phyloP scores from a whole-genome alignment of 2,329 filamentous ascomycete species.

The Colletotrichum simmondsii region DNA sequence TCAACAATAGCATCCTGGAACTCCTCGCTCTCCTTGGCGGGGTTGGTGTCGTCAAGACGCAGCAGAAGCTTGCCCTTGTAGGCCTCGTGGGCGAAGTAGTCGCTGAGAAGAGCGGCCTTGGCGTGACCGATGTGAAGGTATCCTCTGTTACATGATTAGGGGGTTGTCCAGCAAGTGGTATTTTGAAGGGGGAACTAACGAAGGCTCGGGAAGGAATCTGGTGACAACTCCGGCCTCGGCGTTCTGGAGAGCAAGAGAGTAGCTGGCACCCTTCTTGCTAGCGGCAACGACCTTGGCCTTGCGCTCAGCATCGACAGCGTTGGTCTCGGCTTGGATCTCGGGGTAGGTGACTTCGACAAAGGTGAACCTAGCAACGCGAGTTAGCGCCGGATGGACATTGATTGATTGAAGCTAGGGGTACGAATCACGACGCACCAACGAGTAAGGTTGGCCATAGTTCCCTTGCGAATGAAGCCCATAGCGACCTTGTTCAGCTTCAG shows the following conservation, averaged over 20 bases:
- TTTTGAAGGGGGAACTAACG: constrained; percentile 53
- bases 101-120: constrained; percentile 92
- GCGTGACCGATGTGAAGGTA: constrained; percentile 95
- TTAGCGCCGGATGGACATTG: neutral
- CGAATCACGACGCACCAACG: constrained; percentile 67
- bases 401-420: neutral
- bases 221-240: constrained; percentile 91
- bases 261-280: constrained; percentile 84
- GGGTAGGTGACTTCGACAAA: constrained; percentile 86
- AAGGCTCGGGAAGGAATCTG: constrained; percentile 93
- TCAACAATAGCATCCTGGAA: constrained; percentile 94
- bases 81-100: constrained; percentile 95
- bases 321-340: constrained; percentile 78
- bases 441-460: constrained; percentile 78
- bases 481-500: constrained; percentile 88
- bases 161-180: neutral
- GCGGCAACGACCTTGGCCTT: constrained; percentile 76
- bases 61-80: constrained; percentile 92
- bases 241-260: constrained; percentile 87
- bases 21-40: constrained; percentile 96
- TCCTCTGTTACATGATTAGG: constrained; percentile 17
- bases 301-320: constrained; percentile 74
- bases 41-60: constrained; percentile 97
- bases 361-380: constrained; percentile 63
- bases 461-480: constrained; percentile 82